Percentiles rank a stretch among this genome's conserved stretches.
Conservation (phyloP, 352 stramenopile species). For the Pythium phragmiticola region DNA sequence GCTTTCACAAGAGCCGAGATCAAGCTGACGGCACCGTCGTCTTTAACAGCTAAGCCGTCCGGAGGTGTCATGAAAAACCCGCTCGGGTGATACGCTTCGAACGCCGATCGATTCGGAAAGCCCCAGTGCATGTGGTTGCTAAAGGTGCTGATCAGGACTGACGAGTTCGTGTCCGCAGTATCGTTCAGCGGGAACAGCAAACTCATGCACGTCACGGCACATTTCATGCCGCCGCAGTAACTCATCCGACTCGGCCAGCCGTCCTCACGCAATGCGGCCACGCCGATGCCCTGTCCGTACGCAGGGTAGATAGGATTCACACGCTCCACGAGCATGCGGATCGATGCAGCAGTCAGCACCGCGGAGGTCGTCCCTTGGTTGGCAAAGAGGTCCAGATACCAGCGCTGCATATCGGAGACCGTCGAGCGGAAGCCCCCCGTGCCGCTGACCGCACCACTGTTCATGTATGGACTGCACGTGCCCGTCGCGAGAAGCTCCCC, state of each 20-base stretch:
- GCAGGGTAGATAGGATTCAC: conserved; percentile 35
- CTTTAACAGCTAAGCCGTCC: no score
- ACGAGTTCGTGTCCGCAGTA: not conserved
- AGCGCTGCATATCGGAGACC: conserved; percentile 53
- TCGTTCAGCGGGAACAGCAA: conserved; percentile 3
- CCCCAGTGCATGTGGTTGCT: conserved; percentile 14
- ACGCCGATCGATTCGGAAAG: not conserved
- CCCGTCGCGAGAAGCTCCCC: conserved; percentile 35
- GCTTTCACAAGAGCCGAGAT: no score
- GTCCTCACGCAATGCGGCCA: conserved; percentile 27
- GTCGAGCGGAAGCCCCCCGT: conserved; percentile 47
- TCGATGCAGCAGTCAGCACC: conserved; percentile 39
- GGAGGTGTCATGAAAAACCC: no score
- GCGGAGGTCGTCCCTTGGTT: conserved; percentile 38
- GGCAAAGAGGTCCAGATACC: conserved; percentile 63
- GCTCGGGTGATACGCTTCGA: not conserved
- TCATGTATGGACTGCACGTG: conserved; percentile 45
- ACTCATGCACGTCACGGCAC: conserved; percentile 47
- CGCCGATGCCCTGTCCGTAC: conserved; percentile 46
- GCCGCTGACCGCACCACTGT: conserved; percentile 32
- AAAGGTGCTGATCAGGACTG: conserved; percentile 10
- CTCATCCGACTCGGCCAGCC: conserved; percentile 41
- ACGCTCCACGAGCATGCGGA: conserved; percentile 41
- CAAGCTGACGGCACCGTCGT: no score
- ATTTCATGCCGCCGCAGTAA: conserved; percentile 53